A percentile compares a stretch with the other conserved stretches of the same genome.
These are phyloP conservation scores for Nakazawaea wickerhamii DNA, from an alignment of 805 yeast genomes.

Conservation along the genomic window DNA sequence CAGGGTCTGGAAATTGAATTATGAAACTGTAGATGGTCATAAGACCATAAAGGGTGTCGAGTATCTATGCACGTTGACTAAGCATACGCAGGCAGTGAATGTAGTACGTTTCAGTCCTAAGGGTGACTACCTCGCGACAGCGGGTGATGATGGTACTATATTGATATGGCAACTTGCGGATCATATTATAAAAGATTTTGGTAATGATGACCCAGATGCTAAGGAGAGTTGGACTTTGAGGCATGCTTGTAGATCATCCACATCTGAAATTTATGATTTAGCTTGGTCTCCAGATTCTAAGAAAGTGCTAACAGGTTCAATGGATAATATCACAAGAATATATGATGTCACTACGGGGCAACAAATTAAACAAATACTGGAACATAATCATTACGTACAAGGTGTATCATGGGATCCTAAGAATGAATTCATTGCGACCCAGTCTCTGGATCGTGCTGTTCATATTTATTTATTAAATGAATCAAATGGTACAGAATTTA, in stretches of 20 bases:
- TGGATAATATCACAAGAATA: slow-evolving; percentile 79
- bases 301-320: slow-evolving; percentile 79
- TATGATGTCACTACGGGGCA: slow-evolving; percentile 54
- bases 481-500: slow-evolving; percentile 20
- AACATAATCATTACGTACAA: slow-evolving; percentile 87
- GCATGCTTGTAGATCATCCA: slow-evolving; percentile 50
- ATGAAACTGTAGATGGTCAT: slow-evolving; percentile 17
- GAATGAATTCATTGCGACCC: slow-evolving; percentile 73
- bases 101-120: slow-evolving; percentile 73
- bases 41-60: slow-evolving; percentile 41
- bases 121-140: slow-evolving; percentile 75
- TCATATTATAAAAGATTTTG: slow-evolving; percentile 53
- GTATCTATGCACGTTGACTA: slow-evolving; percentile 73
- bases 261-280: slow-evolving; percentile 82
- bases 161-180: slow-evolving; percentile 70
- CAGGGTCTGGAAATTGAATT: slow-evolving; percentile 37
- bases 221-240: slow-evolving; percentile 73
- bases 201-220: slow-evolving; percentile 44
- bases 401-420: slow-evolving; percentile 96
- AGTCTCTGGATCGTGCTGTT: slow-evolving; percentile 83
- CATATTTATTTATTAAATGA: slow-evolving; percentile 51
- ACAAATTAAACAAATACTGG: slow-evolving; percentile 53
- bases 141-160: slow-evolving; percentile 92
- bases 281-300: slow-evolving; percentile 88
- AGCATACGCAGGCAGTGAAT: slow-evolving; percentile 94